Evolutionary conservation across 2,329 filamentous ascomycete species (phyloP), one percentile per base, ranked within the genome.

Genomic region (Beauveria caledonica): DNA sequence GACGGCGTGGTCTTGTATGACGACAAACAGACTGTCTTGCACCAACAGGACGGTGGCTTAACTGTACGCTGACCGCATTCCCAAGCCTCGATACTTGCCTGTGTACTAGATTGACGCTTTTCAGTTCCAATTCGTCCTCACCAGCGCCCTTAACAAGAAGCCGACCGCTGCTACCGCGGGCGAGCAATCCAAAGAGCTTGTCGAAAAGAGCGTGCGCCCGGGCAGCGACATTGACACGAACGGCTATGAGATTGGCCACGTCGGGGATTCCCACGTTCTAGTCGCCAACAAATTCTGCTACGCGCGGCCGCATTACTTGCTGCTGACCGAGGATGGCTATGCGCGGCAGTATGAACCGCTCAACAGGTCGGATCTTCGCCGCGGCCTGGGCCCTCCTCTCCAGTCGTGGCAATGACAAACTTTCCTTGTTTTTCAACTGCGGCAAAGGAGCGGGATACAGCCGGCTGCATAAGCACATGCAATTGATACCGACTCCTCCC

Each of bases 391-490:
- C 50, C 19, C 66, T 74, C 1, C 58, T 79, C 25, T 39, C 52
- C 19, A 63, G 63, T 3, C 54, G 62, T 0, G 62, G 74, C 15
- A 60, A 63, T 3, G 67, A 63, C 8, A 66, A 71, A 6, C 70
- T 76, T 62, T 72, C 76, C 60, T 66, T 72, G 15, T 74, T 81
- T 19, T 81, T 74, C 68, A 81, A 81, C 63, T 78, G 79, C 65
- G 73, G 73, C 0, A 69, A 72, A 44, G 69, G 69, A 4, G 75
- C 74, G 7, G 78, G 78, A 1, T 78, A 77, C 58, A 79, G 76
- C 57, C 66, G 78, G 10, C 65, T 75, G 53, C 79, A 81, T 63
- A 81, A 81, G 66, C 78, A 80, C 67, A 62, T 81, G 62, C 79
- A 81, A 63, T 64, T 75, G 1, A 65, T 78, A 7, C 75, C 75